Percentiles rank a stretch among this genome's conserved stretches.
Evolutionary conservation across 768 basidiomycete species (phyloP).

Genomic region (Leucosporidium scottii): DNA sequence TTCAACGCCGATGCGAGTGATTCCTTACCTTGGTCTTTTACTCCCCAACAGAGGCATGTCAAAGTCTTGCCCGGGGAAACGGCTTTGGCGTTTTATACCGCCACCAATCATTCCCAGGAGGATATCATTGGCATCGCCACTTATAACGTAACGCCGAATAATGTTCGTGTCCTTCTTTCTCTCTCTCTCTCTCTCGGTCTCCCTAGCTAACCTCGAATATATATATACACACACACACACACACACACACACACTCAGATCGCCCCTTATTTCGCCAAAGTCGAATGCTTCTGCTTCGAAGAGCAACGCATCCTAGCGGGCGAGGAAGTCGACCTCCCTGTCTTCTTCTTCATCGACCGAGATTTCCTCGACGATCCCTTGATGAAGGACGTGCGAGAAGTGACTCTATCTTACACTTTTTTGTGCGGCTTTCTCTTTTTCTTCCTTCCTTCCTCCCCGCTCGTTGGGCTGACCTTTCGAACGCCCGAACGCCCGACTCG

Average conservation of each 20-base stretch:
- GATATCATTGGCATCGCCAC: slow-evolving; percentile 98
- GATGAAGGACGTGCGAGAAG: slow-evolving; percentile 76
- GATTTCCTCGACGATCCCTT: slow-evolving; percentile 89
- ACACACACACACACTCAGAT: too few species aligned
- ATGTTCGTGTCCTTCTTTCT: slow-evolving; percentile 51
- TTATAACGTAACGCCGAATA: slow-evolving; percentile 96
- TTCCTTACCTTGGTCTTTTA: slow-evolving; percentile 85
- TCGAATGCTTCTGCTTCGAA: slow-evolving; percentile 99
- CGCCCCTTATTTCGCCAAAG: slow-evolving; percentile 97
- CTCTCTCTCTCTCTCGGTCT: too few species aligned
- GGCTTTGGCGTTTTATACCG: slow-evolving; percentile 90
- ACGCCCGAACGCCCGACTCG: background rate
- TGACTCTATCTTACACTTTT: slow-evolving; percentile 94
- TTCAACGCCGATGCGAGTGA: slow-evolving; percentile 92
- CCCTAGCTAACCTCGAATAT: too few species aligned
- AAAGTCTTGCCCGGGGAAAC: slow-evolving; percentile 91
- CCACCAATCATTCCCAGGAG: slow-evolving; percentile 70
- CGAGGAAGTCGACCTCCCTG: slow-evolving; percentile 96
- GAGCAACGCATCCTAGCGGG: slow-evolving; percentile 90
- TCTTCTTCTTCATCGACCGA: slow-evolving; percentile 97
- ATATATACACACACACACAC: too few species aligned
- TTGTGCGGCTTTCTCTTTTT: slow-evolving; percentile 49
- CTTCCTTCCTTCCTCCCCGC: background rate
- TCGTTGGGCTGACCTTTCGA: background rate
- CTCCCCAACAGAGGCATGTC: slow-evolving; percentile 81